Base-by-base conservation (phyloP, 495 filamentous ascomycete species). In the Neurospora sp. region DNA sequence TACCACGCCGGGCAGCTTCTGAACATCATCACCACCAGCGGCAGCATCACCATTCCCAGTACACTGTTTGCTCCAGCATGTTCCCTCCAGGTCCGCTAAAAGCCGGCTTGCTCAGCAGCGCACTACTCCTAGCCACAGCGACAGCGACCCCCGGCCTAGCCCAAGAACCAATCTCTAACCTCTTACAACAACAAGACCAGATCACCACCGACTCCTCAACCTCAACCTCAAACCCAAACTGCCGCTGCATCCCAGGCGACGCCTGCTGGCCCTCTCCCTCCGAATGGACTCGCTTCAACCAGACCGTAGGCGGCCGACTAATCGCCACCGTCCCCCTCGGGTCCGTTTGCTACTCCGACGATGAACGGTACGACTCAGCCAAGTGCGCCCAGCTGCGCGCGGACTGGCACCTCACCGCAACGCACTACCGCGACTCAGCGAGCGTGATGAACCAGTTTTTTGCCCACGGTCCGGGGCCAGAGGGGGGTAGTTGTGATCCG, bases 191-290 rank as follows among this genome's bases (percentile, higher is more conserved):
- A 42, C 42, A 46, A 46, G 18, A n/a, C 7, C 41, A n/a, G 8
- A 22, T n/a, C 9, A 27, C 27, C 27, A 27, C n/a, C n/a, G n/a
- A n/a, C n/a, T n/a, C n/a, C n/a, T n/a, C n/a, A n/a, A n/a, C n/a
- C n/a, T n/a, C n/a, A n/a, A n/a, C n/a, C n/a, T n/a, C n/a, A n/a
- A n/a, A n/a, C n/a, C n/a, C n/a, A n/a, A 61, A 18, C 35, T 89
- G 88, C 83, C 86, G 86, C 72, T 77, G 82, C 70, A 85, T 88
- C 70, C 88, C 88, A 1, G 82, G 82, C 5, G 87, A 89, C 69
- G n/a, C 70, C 2, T 71, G 77, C 39, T 89, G 86, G 87, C 86
- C 88, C 0, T 77, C 77, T 0, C 12, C 74, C 2, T 22, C 59
- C 16, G 59, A 76, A 4, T 88, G 86, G 85, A 46, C 59, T 0